Evolutionary conservation across 2,329 filamentous ascomycete species (phyloP).

Genomic region (Hypomyces perniciosus): DNA sequence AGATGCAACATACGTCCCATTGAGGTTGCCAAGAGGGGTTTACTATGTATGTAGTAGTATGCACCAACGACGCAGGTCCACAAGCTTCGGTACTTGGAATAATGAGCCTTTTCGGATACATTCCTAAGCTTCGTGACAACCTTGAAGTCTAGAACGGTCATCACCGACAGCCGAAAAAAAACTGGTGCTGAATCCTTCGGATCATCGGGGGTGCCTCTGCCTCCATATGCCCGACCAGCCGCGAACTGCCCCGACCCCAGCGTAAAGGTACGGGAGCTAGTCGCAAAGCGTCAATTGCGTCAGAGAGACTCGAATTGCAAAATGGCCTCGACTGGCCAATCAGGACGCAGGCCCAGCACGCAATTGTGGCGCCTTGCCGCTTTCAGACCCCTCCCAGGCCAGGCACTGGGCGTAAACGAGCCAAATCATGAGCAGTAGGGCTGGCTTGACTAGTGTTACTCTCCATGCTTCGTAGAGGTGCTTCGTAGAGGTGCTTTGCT

Average conservation of each 20-base stretch:
- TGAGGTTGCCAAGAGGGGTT: too few species aligned
- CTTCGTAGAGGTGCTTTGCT: too few species aligned
- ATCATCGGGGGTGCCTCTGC: background rate
- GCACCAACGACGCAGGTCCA: too few species aligned
- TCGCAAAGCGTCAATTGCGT: conserved; percentile 21
- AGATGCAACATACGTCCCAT: too few species aligned
- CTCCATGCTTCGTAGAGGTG: too few species aligned
- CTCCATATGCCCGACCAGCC: conserved; percentile 4
- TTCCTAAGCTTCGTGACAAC: too few species aligned
- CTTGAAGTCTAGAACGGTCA: too few species aligned
- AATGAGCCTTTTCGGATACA: too few species aligned
- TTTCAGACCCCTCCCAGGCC: conserved; percentile 7
- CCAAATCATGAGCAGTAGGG: background rate
- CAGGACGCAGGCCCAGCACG: conserved; percentile 21
- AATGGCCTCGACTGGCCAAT: conserved; percentile 21
- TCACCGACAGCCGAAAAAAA: too few species aligned
- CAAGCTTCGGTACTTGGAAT: too few species aligned
- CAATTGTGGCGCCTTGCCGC: conserved; percentile 20
- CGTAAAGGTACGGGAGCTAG: conserved; percentile 6
- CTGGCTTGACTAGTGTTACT: too few species aligned
- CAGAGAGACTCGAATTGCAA: conserved; percentile 23
- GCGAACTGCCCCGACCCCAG: background rate
- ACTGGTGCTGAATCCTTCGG: background rate
- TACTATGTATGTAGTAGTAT: too few species aligned
- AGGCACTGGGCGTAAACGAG: conserved; percentile 11